Evolutionary conservation across 257 asterid genomes (phyloP).

Genomic region (Nicotiana paniculata): DNA sequence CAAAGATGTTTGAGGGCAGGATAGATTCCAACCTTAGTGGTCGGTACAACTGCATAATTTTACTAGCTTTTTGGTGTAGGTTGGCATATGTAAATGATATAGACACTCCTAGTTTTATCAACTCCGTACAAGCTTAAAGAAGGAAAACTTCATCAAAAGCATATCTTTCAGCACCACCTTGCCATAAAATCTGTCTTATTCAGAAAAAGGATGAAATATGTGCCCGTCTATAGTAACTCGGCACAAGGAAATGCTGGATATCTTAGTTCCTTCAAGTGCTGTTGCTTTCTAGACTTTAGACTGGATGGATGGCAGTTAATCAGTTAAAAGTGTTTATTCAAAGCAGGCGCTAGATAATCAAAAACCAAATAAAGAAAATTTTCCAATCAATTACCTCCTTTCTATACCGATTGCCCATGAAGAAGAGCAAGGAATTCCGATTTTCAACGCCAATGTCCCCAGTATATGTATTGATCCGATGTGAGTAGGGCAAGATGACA

Average conservation of each 20-base stretch:
- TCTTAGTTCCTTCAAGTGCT: neutral
- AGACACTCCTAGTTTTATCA: neutral
- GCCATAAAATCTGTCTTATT: neutral
- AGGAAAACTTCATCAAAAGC: neutral
- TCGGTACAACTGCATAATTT: neutral
- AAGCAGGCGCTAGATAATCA: neutral
- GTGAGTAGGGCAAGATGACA: slow-evolving; percentile 83
- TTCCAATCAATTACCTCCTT: slow-evolving; percentile 59
- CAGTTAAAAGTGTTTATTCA: neutral
- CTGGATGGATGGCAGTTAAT: neutral
- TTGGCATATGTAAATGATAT: neutral
- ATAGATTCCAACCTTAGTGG: neutral
- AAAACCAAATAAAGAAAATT: neutral
- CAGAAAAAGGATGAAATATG: neutral
- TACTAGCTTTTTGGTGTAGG: neutral
- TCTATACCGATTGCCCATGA: slow-evolving; percentile 92
- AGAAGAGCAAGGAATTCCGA: slow-evolving; percentile 76
- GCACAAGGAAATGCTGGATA: neutral
- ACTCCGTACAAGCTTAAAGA: neutral
- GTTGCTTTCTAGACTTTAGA: neutral
- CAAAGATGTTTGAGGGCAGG: neutral
- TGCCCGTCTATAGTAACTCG: neutral
- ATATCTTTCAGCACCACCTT: neutral
- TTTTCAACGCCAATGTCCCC: slow-evolving; percentile 72
- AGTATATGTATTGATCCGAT: slow-evolving; percentile 71